A percentile compares a stretch with the other conserved stretches of the same genome.
phyloP scores from a whole-genome alignment of 1,139 yeast genomes.

The Yamadazyma trypodendri region DNA sequence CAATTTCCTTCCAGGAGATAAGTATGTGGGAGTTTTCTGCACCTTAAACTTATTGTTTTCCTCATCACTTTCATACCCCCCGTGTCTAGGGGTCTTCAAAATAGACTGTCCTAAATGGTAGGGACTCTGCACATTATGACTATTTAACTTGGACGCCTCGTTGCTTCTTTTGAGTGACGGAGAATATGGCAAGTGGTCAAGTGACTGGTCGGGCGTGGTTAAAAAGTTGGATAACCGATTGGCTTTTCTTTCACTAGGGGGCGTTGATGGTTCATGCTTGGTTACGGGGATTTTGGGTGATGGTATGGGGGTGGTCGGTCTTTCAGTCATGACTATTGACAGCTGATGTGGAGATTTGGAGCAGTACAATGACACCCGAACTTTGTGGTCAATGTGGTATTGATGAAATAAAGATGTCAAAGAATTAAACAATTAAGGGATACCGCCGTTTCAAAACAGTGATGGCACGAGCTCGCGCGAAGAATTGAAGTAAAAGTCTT shows the following conservation, averaged over 20 bases:
- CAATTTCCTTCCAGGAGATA: slow-evolving; percentile 41
- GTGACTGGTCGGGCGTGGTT: slow-evolving; percentile 32
- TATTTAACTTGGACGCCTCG: slow-evolving; percentile 2
- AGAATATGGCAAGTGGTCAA: slow-evolving; percentile 34
- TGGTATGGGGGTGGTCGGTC: slow-evolving; percentile 37
- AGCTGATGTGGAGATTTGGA: too few relatives aligned
- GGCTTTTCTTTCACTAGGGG: slow-evolving; percentile 15
- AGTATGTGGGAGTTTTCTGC: slow-evolving; percentile 42
- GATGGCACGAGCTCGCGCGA: too few relatives aligned
- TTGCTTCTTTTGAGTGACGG: slow-evolving; percentile 36
- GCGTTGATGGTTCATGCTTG: slow-evolving; percentile 13
- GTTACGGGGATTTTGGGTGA: slow-evolving; percentile 18
- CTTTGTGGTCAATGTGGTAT: too few relatives aligned
- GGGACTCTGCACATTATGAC: slow-evolving; percentile 8
- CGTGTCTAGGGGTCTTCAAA: slow-evolving; percentile 38
- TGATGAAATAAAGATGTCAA: neutral
- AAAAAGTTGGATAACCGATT: slow-evolving; percentile 26
- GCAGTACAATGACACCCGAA: too few relatives aligned
- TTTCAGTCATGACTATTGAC: slow-evolving; percentile 24
- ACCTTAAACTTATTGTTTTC: slow-evolving; percentile 23
- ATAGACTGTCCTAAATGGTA: slow-evolving; percentile 3
- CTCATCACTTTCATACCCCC: slow-evolving; percentile 27
- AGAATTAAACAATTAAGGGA: neutral
- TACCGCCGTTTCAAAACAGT: too few relatives aligned
- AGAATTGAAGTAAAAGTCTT: too few relatives aligned